phyloP scores from a whole-genome alignment of 1,139 yeast species.

The Yamadazyma diospyri region DNA sequence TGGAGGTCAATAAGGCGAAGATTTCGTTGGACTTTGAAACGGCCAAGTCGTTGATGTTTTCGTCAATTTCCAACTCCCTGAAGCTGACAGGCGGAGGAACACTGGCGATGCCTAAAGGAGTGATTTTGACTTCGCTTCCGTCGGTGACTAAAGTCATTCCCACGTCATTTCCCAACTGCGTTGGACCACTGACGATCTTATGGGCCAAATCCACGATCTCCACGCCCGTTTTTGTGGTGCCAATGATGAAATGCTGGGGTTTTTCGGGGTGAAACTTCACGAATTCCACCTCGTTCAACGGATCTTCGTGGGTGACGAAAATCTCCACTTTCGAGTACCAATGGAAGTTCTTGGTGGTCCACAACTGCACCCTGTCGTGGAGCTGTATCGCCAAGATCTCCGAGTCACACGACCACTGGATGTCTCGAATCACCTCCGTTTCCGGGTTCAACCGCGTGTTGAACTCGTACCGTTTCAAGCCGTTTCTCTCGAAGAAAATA shows the following conservation, averaged over 20 bases:
- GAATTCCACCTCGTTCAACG: slow-evolving; percentile 37
- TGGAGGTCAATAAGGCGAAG: slow-evolving; percentile 55
- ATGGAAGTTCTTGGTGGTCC: slow-evolving; percentile 92
- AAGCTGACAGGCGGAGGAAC: slow-evolving; percentile 94
- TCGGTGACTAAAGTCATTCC: slow-evolving; percentile 84
- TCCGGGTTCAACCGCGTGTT: slow-evolving; percentile 56
- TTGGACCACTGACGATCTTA: slow-evolving; percentile 65
- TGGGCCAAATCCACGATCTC: slow-evolving; percentile 70
- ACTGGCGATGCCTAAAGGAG: slow-evolving; percentile 82
- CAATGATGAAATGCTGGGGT: slow-evolving; percentile 70
- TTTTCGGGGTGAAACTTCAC: slow-evolving; percentile 88
- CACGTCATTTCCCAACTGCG: slow-evolving; percentile 60
- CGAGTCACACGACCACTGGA: slow-evolving; percentile 82
- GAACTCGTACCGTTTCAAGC: slow-evolving; percentile 87
- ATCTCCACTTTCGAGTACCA: slow-evolving; percentile 92
- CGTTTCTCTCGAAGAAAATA: slow-evolving; percentile 89
- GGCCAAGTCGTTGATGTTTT: slow-evolving; percentile 61
- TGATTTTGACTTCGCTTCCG: slow-evolving; percentile 66
- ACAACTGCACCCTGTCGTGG: slow-evolving; percentile 63
- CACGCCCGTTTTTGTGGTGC: slow-evolving; percentile 42
- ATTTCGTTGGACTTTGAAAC: slow-evolving; percentile 56
- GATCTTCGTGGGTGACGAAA: slow-evolving; percentile 24
- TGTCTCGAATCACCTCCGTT: slow-evolving; percentile 42
- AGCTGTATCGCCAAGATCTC: slow-evolving; percentile 73
- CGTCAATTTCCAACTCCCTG: slow-evolving; percentile 54